These are phyloP conservation scores for Brassica nigra DNA, from an alignment of 345 rosid genomes.

Conservation along the genomic window DNA sequence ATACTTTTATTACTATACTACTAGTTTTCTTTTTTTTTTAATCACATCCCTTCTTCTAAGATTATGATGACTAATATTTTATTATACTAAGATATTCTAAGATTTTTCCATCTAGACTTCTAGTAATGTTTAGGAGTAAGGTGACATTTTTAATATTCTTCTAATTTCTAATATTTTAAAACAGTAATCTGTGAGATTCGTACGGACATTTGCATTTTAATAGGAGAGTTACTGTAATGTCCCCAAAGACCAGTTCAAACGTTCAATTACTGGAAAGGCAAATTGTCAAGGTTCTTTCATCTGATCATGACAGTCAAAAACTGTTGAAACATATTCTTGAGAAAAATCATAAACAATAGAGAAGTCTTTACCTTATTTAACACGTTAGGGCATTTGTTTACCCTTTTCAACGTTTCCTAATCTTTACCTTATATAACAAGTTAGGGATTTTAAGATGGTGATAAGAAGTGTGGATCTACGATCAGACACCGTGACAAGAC, in stretches of 20 bases:
- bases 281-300: not conserved
- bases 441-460: slow-evolving; percentile 55
- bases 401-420: not conserved
- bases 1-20: not conserved
- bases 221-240: not conserved
- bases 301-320: slow-evolving; percentile 10
- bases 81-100: not conserved
- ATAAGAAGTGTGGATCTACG: slow-evolving; percentile 77
- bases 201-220: slow-evolving; percentile 1
- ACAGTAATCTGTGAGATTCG: slow-evolving; percentile 8
- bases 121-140: not conserved
- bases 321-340: not conserved
- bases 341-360: not conserved
- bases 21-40: not conserved
- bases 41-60: not conserved
- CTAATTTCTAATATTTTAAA: not conserved
- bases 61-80: no score
- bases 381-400: not conserved
- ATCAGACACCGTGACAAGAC: slow-evolving; percentile 88
- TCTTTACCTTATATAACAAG: not conserved
- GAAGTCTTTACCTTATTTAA: not conserved
- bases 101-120: not conserved
- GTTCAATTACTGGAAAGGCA: not conserved
- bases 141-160: not conserved
- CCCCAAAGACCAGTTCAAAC: slow-evolving; percentile 29